Conservation (phyloP, 768 basidiomycete genomes). For the Auricularia sp. region DNA sequence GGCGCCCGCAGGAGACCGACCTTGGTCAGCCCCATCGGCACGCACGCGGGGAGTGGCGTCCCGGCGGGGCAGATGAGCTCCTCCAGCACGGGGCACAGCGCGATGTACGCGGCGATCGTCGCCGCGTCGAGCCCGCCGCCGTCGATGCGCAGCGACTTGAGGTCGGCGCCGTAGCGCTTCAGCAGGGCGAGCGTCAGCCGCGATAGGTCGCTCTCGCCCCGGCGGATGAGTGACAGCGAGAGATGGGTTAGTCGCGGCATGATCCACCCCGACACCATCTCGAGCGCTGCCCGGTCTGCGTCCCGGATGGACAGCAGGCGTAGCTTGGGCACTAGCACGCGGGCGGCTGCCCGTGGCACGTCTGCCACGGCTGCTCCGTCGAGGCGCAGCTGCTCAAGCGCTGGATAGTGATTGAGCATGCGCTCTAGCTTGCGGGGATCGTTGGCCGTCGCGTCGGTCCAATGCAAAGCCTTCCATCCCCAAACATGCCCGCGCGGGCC, state of each 20-base stretch:
- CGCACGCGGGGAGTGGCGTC: neutral
- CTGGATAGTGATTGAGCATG: neutral
- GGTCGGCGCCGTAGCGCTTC: neutral
- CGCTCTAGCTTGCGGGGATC: neutral
- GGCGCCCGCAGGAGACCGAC: neutral
- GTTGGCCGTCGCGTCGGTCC: neutral
- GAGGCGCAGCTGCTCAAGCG: neutral
- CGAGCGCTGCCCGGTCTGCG: neutral
- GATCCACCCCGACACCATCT: neutral
- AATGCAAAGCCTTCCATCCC: neutral
- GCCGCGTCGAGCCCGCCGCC: neutral
- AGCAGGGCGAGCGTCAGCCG: neutral
- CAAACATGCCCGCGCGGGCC: neutral
- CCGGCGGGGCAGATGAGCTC: neutral
- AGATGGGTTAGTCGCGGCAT: neutral
- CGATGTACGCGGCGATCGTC: neutral
- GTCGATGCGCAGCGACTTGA: neutral
- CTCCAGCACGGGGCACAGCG: neutral
- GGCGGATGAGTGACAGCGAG: neutral
- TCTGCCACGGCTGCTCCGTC: neutral
- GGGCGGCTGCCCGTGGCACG: neutral
- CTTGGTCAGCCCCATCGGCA: neutral
- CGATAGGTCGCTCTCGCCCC: neutral
- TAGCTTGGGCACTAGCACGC: neutral
- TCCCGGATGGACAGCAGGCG: neutral